Evolutionary conservation across 441 rosid species (phyloP).

Genomic region (Isatis lusitanica): DNA sequence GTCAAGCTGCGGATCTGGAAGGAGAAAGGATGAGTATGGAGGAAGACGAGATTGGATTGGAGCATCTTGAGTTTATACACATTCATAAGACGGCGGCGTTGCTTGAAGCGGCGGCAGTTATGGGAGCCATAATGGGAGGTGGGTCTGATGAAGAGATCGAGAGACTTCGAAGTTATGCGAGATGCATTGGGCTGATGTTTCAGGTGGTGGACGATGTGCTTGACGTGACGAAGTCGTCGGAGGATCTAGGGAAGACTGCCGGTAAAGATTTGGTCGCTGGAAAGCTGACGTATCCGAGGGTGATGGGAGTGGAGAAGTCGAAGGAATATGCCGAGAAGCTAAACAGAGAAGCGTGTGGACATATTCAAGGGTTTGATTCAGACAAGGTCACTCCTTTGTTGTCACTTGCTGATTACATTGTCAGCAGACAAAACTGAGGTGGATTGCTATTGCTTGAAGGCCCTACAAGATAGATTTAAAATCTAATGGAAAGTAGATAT

Average conservation of each 20-base stretch:
- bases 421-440: constrained; percentile 9
- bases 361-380: constrained; percentile 26
- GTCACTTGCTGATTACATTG: constrained; percentile 20
- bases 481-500: neutral
- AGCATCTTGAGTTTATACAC: constrained; percentile 44
- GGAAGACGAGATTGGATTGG: neutral
- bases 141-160: constrained; percentile 39
- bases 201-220: constrained; percentile 54
- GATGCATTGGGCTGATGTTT: constrained; percentile 43
- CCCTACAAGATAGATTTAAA: neutral
- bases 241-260: constrained; percentile 41
- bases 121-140: constrained; percentile 48
- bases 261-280: constrained; percentile 38
- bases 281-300: constrained; percentile 44
- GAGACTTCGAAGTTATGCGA: constrained; percentile 40
- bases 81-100: constrained; percentile 47
- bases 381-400: constrained; percentile 20
- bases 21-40: constrained; percentile 38
- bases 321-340: constrained; percentile 25
- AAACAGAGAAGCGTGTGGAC: neutral
- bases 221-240: constrained; percentile 44
- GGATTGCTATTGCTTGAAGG: neutral
- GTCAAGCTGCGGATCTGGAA: constrained; percentile 43
- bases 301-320: constrained; percentile 41
- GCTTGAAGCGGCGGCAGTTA: constrained; percentile 42